A percentile compares a stretch with the other conserved stretches of the same genome.
These are phyloP conservation scores for Bryum argenteum DNA, from an alignment of 225 moss, liverwort and hornwort genomes.

Conservation along the genomic window DNA sequence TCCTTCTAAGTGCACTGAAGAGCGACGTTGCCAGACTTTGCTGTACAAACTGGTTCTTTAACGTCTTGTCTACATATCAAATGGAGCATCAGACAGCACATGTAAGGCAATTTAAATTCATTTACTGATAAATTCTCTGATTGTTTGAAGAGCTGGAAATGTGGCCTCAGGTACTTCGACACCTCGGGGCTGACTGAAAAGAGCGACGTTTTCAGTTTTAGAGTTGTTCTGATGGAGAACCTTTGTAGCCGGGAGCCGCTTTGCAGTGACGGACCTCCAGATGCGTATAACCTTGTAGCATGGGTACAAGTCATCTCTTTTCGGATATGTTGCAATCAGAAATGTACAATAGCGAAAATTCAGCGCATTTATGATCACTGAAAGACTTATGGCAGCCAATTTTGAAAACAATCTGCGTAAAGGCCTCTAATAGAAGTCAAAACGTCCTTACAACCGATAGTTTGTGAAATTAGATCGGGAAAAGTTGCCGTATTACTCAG, in stretches of 20 bases:
- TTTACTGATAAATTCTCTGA: slow-evolving; percentile 1
- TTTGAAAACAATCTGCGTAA: too few relatives aligned
- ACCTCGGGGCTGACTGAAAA: slow-evolving; percentile 63
- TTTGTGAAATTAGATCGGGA: not conserved
- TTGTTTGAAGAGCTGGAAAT: slow-evolving; percentile 29
- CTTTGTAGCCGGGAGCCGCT: slow-evolving; percentile 73
- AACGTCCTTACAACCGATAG: not conserved
- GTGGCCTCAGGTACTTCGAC: slow-evolving; percentile 58
- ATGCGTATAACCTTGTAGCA: slow-evolving; percentile 69
- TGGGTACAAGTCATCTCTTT: slow-evolving; percentile 46
- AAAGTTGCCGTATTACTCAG: slow-evolving; percentile 54
- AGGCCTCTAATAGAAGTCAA: slow-evolving; percentile 1
- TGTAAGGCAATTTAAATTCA: not conserved
- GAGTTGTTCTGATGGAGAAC: slow-evolving; percentile 73
- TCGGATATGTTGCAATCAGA: not conserved
- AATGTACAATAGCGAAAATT: slow-evolving; percentile 15
- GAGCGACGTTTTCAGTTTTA: slow-evolving; percentile 85
- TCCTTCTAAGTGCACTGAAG: slow-evolving; percentile 61
- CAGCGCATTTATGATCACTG: slow-evolving; percentile 1
- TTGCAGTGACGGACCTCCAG: slow-evolving; percentile 46
- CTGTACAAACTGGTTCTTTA: slow-evolving; percentile 53
- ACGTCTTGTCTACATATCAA: slow-evolving; percentile 50
- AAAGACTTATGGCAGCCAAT: too few relatives aligned
- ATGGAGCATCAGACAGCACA: not conserved
- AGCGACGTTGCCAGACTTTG: slow-evolving; percentile 51